Base-by-base conservation (phyloP, 345 rosid species). In the Schrenkiella parvula region DNA sequence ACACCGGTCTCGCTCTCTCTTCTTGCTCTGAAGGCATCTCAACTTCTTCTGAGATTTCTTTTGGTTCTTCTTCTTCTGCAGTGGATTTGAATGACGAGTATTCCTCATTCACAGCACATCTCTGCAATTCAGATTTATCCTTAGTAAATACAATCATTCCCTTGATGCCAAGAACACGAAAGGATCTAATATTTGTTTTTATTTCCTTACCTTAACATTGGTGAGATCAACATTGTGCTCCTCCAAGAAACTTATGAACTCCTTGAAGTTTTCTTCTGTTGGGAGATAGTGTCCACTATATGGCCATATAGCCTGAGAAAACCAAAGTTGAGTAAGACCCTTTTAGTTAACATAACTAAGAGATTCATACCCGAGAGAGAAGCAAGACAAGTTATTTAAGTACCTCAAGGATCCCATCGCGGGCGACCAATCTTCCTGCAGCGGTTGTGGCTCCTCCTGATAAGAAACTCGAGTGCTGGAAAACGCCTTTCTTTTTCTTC, bases 221-320 rank as follows among this genome's bases (percentile, higher is more conserved):
- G 87, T 83, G 72, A 88, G 71, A 74, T 86, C 90, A 47, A 88
- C 77, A 63, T 75, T 78, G 37, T 86, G 80, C 35, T 88, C 88
- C 64, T 82, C 84, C 14, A 88, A 81, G 79, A 84, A 88, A 74
- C 53, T 62, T 54, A 86, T 71, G 72, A 88, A 80, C 61, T 81
- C 87, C 64, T 32, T 77, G 66, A 88, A 88, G 75, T 84, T 84
- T 55, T 88, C 93, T 77, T 86, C 87, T 14, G 90, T 76, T 64
- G 88, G 90, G 62, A 81, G 87, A 72, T 88, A 88, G 67, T 86
- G 92, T 51, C 92, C 92, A 68, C 93, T 88, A 39, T 88, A 88
- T 42, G 93, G 83, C 90, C 88, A 88, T 64, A 84, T 70, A 64
- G 88, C 90, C 89, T 85, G 60, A 50, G 57, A 26, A 64, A 50